Evolutionary conservation across 345 rosid genomes (phyloP).

Genomic region (Rhodamnia rubescens): DNA sequence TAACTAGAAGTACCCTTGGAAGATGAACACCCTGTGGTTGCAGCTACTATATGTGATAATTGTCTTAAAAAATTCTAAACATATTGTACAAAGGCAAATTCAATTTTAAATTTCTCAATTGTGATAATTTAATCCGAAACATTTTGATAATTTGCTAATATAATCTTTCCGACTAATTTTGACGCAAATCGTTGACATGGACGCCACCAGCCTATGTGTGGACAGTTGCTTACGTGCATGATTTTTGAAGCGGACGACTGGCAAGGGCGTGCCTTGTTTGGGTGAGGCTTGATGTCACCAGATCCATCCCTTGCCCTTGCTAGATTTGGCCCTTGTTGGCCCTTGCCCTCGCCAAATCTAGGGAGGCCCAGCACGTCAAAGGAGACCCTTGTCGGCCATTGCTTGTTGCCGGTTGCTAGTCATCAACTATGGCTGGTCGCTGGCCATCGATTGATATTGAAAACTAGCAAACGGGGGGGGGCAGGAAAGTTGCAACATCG

Average conservation of each 20-base stretch:
- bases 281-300: background rate
- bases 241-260: background rate
- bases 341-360: background rate
- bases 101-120: fast-evolving
- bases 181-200: too few species aligned
- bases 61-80: background rate
- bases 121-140: background rate
- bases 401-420: background rate
- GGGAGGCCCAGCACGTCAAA: fast-evolving
- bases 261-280: background rate
- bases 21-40: background rate
- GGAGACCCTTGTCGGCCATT: background rate
- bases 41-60: background rate
- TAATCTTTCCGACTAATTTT: too few species aligned
- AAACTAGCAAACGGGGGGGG: too few species aligned
- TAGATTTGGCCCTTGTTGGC: background rate
- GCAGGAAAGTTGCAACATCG: too few species aligned
- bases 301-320: background rate
- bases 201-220: too few species aligned
- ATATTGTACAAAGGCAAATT: fast-evolving
- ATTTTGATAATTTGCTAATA: fast-evolving
- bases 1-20: background rate
- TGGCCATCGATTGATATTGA: fast-evolving
- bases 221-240: background rate
- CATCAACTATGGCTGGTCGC: too few species aligned